Evolutionary conservation across 2,329 filamentous ascomycete species (phyloP).

Genomic region (Cyphellophora attinorum): DNA sequence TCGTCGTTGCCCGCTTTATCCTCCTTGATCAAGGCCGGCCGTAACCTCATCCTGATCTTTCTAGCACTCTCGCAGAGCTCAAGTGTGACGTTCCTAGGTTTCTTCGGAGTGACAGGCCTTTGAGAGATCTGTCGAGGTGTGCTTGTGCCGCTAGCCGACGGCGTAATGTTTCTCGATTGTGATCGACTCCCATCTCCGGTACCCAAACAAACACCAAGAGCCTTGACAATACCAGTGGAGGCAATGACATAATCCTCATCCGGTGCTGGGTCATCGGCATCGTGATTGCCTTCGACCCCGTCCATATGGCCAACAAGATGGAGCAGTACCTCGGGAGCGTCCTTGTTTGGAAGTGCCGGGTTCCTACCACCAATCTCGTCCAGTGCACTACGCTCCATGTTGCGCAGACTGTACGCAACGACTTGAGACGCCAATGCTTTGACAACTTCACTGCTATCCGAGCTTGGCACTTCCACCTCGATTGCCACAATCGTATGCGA

Average conservation of each 20-base stretch:
- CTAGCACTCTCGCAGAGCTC: conserved; percentile 77
- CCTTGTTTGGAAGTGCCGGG: conserved; percentile 40
- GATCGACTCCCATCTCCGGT: conserved; percentile 52
- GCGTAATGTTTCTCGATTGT: conserved; percentile 27
- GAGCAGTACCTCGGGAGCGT: conserved; percentile 73
- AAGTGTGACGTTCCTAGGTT: conserved; percentile 88
- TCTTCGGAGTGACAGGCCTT: conserved; percentile 42
- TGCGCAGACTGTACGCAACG: conserved; percentile 86
- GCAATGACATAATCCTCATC: conserved; percentile 95
- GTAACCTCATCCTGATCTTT: conserved; percentile 74
- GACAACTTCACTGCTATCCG: conserved; percentile 78
- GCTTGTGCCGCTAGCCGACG: conserved; percentile 41
- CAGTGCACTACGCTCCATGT: conserved; percentile 72
- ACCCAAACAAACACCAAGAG: conserved; percentile 78
- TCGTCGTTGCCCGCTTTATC: conserved; percentile 60
- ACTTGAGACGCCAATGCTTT: conserved; percentile 88
- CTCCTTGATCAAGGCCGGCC: conserved; percentile 73
- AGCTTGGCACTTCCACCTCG: conserved; percentile 78
- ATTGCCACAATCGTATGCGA: conserved; percentile 78
- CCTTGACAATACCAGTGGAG: conserved; percentile 89
- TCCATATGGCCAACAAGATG: conserved; percentile 71
- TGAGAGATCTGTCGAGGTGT: conserved; percentile 42
- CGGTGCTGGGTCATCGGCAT: conserved; percentile 60
- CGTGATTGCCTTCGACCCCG: conserved; percentile 39
- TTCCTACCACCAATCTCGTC: conserved; percentile 44